phyloP scores from a whole-genome alignment of 208 protist genomes.

The Entamoeba moshkovskii region DNA sequence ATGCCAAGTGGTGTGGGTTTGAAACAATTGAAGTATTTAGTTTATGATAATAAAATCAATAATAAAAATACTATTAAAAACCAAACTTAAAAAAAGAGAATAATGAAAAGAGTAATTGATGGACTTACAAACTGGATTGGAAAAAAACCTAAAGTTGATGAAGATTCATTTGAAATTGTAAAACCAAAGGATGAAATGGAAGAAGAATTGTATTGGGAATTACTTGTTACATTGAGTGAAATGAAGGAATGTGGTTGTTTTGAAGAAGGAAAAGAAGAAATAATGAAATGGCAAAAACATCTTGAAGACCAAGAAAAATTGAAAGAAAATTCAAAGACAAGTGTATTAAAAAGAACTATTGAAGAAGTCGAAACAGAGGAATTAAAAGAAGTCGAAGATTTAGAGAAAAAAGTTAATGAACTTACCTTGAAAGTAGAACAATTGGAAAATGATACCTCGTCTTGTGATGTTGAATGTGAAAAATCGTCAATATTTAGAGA shows the following conservation, averaged over 20 bases:
- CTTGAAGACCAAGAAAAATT: background rate
- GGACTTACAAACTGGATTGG: background rate
- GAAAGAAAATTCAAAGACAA: background rate
- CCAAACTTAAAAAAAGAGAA: background rate
- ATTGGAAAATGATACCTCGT: background rate
- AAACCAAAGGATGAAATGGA: background rate
- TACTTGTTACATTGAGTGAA: background rate
- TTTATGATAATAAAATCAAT: no score
- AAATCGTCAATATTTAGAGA: background rate
- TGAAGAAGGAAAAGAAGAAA: no score
- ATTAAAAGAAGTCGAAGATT: background rate
- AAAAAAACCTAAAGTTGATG: background rate
- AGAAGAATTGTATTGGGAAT: background rate
- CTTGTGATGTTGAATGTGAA: background rate
- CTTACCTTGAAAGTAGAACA: background rate
- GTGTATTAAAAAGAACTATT: background rate
- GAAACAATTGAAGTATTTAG: no score
- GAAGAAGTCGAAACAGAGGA: background rate
- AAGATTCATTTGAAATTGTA: background rate
- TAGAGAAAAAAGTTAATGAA: background rate
- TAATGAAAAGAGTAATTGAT: background rate
- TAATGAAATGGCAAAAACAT: background rate
- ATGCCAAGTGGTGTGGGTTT: no score
- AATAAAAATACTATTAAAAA: no score
- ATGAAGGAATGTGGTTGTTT: background rate